Evolutionary conservation across 2,329 filamentous ascomycete species (phyloP), one percentile per base, ranked within the genome.

Genomic region (Xylaria sp.): DNA sequence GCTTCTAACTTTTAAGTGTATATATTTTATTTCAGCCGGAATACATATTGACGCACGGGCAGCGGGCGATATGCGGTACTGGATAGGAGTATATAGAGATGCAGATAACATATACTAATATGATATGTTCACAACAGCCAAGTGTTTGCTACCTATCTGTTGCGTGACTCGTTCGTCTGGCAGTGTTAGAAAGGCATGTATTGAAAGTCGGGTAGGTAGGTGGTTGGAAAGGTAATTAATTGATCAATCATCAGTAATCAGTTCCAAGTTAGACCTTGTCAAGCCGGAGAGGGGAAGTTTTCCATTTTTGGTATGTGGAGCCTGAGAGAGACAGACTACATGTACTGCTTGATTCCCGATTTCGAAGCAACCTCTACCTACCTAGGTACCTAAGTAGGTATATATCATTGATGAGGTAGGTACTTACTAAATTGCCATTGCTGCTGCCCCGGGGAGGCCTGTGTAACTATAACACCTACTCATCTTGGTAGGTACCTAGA

Each of bases 241-340:
- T 18, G 7, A 52, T 32, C 18, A 10, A 8, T 7, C n/a, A n/a
- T n/a, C n/a, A n/a, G n/a, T n/a, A n/a, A n/a, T n/a, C n/a, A n/a
- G n/a, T n/a, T n/a, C n/a, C 41, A 45, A 45, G 23, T 20, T 45
- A 8, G 10, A n/a, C n/a, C 41, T 45, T 20, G 41, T 10, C 3
- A 10, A 45, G 6, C 6, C 20, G 30, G 8, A n/a, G 36, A 8
- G 36, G 36, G 13, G 6, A 18, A 9, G 18, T n/a, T 52, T 60
- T 50, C 63, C 58, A 41, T 13, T 39, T 57, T 43, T n/a, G 52
- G 63, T n/a, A 66, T n/a, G 64, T 59, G 59, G 64, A 57, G 41
- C 41, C 41, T 53, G 50, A 9, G 13, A 12, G 50, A 52, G 32
- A 34, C 48, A 48, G 45, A 23, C 28, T 48, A n/a, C n/a, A n/a